phyloP scores from a whole-genome alignment of 2,329 filamentous ascomycete species.

The Colletotrichum sp. region DNA sequence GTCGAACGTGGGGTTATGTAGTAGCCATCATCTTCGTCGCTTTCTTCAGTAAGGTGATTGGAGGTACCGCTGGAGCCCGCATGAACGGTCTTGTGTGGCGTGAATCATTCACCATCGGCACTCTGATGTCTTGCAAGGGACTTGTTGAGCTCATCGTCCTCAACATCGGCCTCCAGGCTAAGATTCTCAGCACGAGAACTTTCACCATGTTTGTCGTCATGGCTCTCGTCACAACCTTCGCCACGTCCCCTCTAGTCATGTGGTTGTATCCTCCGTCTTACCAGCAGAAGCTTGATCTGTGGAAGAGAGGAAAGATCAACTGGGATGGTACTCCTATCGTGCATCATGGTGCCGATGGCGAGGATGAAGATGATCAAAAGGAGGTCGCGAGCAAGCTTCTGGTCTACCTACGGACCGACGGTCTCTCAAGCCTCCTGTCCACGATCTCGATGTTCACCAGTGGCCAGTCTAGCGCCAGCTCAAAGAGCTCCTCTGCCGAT shows the following conservation, averaged over 20 bases:
- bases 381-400: constrained; percentile 26
- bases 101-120: constrained; percentile 86
- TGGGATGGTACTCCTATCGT: constrained; percentile 56
- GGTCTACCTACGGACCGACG: constrained; percentile 54
- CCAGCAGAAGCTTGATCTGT: constrained; percentile 55
- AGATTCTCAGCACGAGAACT: constrained; percentile 80
- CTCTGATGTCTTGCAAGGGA: constrained; percentile 96
- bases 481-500: background rate
- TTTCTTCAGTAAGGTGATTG: constrained; percentile 84
- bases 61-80: constrained; percentile 81
- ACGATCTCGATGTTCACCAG: constrained; percentile 76
- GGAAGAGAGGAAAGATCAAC: constrained; percentile 82
- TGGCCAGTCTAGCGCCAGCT: background rate
- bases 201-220: constrained; percentile 97
- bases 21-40: constrained; percentile 82
- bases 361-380: constrained; percentile 31
- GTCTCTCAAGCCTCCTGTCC: constrained; percentile 83
- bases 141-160: constrained; percentile 94
- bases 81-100: constrained; percentile 84
- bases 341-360: constrained; percentile 34
- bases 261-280: constrained; percentile 74
- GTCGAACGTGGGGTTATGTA: constrained; percentile 89
- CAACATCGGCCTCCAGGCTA: constrained; percentile 81
- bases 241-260: constrained; percentile 78
- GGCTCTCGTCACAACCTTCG: constrained; percentile 86